Conservation (phyloP, 1,139 yeast species). For the Candida sanyaensis region DNA sequence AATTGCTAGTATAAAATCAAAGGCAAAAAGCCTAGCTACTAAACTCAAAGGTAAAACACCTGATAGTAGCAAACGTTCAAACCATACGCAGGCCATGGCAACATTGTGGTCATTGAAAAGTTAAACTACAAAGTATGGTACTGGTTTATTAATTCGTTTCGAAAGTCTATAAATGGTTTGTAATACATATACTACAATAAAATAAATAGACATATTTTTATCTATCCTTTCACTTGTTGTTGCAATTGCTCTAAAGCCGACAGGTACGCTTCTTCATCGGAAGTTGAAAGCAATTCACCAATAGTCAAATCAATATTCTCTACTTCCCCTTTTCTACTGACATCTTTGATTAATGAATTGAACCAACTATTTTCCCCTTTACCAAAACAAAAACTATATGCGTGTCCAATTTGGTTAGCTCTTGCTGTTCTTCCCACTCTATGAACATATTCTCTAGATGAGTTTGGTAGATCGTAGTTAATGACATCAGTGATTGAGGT, state of each 20-base stretch:
- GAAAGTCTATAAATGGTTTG: background rate
- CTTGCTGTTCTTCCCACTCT: slow-evolving; percentile 97
- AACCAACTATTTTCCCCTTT: slow-evolving; percentile 76
- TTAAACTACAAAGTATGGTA: background rate
- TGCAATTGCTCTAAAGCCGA: slow-evolving; percentile 27
- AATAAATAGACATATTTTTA: background rate
- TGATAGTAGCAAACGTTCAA: background rate
- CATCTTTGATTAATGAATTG: slow-evolving; percentile 47
- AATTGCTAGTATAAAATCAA: slow-evolving; percentile 10
- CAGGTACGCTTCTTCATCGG: slow-evolving; percentile 29
- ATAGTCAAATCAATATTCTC: slow-evolving; percentile 24
- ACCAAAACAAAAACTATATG: slow-evolving; percentile 70
- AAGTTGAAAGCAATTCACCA: slow-evolving; percentile 20
- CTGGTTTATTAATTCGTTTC: background rate
- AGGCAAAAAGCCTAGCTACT: slow-evolving; percentile 1
- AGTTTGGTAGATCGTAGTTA: slow-evolving; percentile 88
- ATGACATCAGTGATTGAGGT: slow-evolving; percentile 70
- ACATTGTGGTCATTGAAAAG: slow-evolving; percentile 1
- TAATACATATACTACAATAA: background rate
- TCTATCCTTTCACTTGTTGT: slow-evolving; percentile 19
- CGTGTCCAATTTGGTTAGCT: slow-evolving; percentile 77
- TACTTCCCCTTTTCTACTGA: slow-evolving; percentile 29
- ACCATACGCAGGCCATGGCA: slow-evolving; percentile 1
- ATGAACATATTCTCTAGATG: slow-evolving; percentile 90
- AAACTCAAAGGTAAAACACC: slow-evolving; percentile 3